phyloP scores from a whole-genome alignment of 1,284 basidiomycete genomes.

The Ganoderma lingzhi region DNA sequence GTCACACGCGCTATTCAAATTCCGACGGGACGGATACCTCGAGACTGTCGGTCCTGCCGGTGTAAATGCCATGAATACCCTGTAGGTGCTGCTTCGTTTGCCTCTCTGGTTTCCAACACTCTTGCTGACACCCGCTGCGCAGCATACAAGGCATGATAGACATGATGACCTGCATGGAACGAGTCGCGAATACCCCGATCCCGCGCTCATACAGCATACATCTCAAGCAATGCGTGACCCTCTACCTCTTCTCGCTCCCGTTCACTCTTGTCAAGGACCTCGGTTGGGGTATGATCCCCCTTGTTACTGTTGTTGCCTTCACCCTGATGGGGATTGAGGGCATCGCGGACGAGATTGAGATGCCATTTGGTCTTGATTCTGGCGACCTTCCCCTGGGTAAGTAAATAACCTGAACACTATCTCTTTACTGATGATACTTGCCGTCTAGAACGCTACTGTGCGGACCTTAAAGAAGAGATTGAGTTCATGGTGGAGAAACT shows the following conservation, averaged over 20 bases:
- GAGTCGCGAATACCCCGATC: constrained; percentile 86
- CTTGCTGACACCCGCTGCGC: background rate
- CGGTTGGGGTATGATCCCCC: constrained; percentile 84
- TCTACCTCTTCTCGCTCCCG: constrained; percentile 89
- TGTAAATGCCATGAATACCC: constrained; percentile 76
- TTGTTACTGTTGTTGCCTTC: constrained; percentile 86
- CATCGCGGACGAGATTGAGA: constrained; percentile 91
- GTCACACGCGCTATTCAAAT: constrained; percentile 70
- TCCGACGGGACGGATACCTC: constrained; percentile 79
- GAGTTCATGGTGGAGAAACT: constrained; percentile 83
- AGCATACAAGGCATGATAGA: constrained; percentile 85
- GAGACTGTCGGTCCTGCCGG: constrained; percentile 88
- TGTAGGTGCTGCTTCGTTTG: constrained; percentile 50
- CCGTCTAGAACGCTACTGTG: constrained; percentile 77
- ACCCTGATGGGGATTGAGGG: constrained; percentile 95
- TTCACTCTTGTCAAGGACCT: constrained; percentile 83
- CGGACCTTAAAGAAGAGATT: constrained; percentile 86
- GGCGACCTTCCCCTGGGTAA: constrained; percentile 76
- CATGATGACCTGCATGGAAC: constrained; percentile 86
- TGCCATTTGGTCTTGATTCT: constrained; percentile 79
- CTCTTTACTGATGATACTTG: constrained; percentile 21
- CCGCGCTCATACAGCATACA: constrained; percentile 86
- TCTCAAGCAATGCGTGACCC: constrained; percentile 91
- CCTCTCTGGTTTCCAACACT: background rate
- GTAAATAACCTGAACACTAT: constrained; percentile 31